Conservation (phyloP, 441 rosid genomes). For the Pelargonium myrrhifolium region DNA sequence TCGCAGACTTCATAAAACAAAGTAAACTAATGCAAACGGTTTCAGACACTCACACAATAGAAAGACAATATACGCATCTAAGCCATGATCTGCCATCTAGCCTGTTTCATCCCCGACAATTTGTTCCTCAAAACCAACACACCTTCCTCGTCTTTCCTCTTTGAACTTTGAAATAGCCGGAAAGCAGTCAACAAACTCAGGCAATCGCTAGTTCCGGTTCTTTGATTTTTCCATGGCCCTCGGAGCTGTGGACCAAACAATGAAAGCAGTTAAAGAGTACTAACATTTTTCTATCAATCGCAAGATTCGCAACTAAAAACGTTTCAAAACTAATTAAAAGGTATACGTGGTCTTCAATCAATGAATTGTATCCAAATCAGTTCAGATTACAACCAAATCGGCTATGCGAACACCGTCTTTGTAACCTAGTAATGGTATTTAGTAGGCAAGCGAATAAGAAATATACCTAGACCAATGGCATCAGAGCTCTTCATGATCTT, state of each 20-base stretch:
- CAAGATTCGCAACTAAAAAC: not conserved
- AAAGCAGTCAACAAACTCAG: slow-evolving; percentile 9
- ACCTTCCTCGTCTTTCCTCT: slow-evolving; percentile 7
- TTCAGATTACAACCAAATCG: too few relatives aligned
- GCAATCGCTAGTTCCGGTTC: slow-evolving; percentile 23
- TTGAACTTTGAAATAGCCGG: not conserved
- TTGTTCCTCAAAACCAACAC: not conserved
- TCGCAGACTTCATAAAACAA: slow-evolving; percentile 14
- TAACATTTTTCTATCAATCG: not conserved
- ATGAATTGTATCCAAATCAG: too few relatives aligned
- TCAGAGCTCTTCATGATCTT: slow-evolving; percentile 90
- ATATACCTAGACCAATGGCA: slow-evolving; percentile 79
- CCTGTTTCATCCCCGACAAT: not conserved
- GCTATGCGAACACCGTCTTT: too few relatives aligned
- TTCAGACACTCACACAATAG: slow-evolving; percentile 20
- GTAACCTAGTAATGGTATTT: not conserved
- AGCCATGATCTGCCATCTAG: slow-evolving; percentile 6
- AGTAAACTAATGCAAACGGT: slow-evolving; percentile 13
- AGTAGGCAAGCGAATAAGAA: not conserved
- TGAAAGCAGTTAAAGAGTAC: slow-evolving; percentile 8
- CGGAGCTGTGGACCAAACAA: slow-evolving; percentile 37
- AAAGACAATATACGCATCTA: slow-evolving; percentile 13
- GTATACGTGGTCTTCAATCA: too few relatives aligned
- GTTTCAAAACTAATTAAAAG: too few relatives aligned
- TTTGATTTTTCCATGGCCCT: slow-evolving; percentile 48